Conservation (phyloP, 768 basidiomycete species). For the Ramaria sp. region DNA sequence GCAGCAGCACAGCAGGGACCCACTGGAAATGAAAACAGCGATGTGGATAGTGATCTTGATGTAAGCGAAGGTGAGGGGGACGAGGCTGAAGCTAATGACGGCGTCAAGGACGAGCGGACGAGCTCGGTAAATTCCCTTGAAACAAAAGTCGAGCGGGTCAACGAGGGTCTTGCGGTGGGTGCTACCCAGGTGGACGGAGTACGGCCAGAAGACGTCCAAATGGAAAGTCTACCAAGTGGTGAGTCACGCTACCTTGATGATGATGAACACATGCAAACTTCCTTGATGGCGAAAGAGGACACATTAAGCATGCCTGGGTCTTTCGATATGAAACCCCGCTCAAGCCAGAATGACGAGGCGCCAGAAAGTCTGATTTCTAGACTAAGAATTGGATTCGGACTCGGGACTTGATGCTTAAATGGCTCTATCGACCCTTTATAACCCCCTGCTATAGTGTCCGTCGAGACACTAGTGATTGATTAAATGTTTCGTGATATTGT, state of each 20-base stretch:
- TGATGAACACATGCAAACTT: not conserved
- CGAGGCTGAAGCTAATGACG: not conserved
- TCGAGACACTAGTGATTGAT: no score
- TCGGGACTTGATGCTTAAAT: not conserved
- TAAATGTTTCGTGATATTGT: no score
- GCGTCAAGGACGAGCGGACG: not conserved
- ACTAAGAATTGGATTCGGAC: not conserved
- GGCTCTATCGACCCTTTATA: no score
- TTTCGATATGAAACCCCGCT: not conserved
- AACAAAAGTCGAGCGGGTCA: not conserved
- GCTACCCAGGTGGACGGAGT: not conserved
- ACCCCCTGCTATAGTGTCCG: not conserved
- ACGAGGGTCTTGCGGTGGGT: not conserved
- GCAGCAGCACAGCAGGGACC: not conserved
- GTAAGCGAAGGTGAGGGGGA: not conserved
- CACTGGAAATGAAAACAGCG: not conserved
- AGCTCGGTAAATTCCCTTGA: not conserved
- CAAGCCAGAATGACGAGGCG: not conserved
- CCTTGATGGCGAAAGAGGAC: not conserved
- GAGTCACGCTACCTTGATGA: not conserved
- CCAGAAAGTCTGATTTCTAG: not conserved
- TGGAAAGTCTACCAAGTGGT: not conserved
- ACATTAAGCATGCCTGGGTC: constrained; percentile 1
- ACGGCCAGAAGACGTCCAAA: not conserved
- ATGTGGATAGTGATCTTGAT: not conserved